phyloP scores from a whole-genome alignment of 208 protist genomes.

The Naegleria fowleri region DNA sequence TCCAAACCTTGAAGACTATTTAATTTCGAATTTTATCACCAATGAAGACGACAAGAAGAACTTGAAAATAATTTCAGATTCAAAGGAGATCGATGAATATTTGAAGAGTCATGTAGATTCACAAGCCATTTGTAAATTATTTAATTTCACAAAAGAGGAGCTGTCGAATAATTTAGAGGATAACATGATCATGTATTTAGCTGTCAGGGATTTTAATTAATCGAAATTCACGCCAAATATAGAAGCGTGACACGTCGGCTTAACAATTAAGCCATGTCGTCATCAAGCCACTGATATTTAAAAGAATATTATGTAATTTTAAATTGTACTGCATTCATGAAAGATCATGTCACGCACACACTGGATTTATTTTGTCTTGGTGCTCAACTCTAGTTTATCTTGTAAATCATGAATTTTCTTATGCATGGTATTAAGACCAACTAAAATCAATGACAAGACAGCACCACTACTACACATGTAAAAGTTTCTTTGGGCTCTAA shows the following conservation, averaged over 20 bases:
- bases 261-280: no score
- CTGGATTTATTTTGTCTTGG: background rate
- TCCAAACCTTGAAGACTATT: background rate
- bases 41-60: background rate
- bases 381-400: background rate
- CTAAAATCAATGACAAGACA: background rate
- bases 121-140: background rate
- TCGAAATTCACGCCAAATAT: background rate
- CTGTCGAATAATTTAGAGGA: background rate
- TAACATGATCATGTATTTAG: background rate
- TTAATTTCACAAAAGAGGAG: background rate
- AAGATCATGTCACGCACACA: background rate
- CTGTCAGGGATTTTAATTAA: background rate
- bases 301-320: background rate
- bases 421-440: background rate
- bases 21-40: background rate
- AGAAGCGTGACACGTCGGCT: no score
- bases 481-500: background rate
- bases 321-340: background rate
- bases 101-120: background rate
- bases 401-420: background rate
- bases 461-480: background rate
- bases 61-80: background rate
- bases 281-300: no score
- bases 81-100: background rate